Percentiles rank a stretch among this genome's conserved stretches.
phyloP scores from a whole-genome alignment of 2,329 filamentous ascomycete genomes.

The Trichophyton verrucosum region DNA sequence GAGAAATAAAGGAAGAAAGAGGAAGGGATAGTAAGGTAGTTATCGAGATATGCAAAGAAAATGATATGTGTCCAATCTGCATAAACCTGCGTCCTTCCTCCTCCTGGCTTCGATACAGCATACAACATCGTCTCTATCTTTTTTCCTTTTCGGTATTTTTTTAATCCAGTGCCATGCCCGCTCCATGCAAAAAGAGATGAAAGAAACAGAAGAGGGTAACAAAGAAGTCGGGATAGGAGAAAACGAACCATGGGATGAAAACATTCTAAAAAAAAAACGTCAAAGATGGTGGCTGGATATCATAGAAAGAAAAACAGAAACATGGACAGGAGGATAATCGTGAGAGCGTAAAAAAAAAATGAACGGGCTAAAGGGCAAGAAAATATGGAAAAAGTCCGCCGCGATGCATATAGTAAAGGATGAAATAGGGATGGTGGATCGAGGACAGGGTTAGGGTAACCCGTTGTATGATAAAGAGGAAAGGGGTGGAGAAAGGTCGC shows the following conservation, averaged over 20 bases:
- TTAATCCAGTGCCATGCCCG: constrained; percentile 3
- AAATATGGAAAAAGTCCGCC: background rate
- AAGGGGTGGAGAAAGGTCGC: background rate
- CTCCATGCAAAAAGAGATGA: background rate
- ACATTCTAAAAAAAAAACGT: background rate
- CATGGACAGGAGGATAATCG: background rate
- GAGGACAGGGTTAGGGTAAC: background rate
- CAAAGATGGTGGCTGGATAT: background rate
- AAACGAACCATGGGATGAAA: background rate
- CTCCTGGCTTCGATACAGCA: background rate
- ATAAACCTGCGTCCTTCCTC: background rate
- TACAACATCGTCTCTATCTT: background rate
- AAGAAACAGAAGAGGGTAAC: background rate
- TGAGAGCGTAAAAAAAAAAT: background rate
- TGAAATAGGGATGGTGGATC: background rate
- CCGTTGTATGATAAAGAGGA: background rate
- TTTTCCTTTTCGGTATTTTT: background rate
- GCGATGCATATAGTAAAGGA: background rate
- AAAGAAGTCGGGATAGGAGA: background rate
- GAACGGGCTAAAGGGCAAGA: background rate
- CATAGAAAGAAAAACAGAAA: background rate
- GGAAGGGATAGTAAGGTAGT: background rate
- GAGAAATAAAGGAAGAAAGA: too few relatives aligned
- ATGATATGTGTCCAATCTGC: constrained; percentile 1
- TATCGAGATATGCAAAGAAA: background rate